phyloP scores from a whole-genome alignment of 257 asterid genomes.

The Solanum chmielewskii region DNA sequence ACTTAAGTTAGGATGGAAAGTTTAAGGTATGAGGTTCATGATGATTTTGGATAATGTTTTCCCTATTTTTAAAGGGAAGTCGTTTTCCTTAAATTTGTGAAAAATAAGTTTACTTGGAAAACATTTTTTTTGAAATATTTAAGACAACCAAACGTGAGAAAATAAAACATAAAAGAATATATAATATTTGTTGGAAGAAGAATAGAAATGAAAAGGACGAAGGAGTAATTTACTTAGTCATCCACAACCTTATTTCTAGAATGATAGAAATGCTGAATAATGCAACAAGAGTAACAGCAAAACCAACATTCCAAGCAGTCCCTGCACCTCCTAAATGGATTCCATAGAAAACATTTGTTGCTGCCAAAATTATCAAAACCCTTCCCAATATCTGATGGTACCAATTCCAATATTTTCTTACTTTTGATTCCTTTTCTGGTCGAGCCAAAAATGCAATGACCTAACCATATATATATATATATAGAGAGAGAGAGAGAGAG shows the following conservation, averaged over 20 bases:
- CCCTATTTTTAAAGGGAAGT: background rate
- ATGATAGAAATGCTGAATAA: slow-evolving; percentile 27
- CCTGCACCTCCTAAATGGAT: slow-evolving; percentile 57
- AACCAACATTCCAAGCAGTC: slow-evolving; percentile 63
- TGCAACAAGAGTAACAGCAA: slow-evolving; percentile 36
- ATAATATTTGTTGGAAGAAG: no score
- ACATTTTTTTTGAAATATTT: no score
- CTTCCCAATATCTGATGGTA: slow-evolving; percentile 65
- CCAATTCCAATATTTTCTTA: slow-evolving; percentile 86
- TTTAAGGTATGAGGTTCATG: background rate
- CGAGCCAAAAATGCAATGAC: slow-evolving; percentile 59
- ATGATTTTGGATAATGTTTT: background rate
- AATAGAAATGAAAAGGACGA: no score
- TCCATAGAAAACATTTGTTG: slow-evolving; percentile 65
- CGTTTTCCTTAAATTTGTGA: background rate
- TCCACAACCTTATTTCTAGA: slow-evolving; percentile 49
- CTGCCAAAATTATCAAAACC: slow-evolving; percentile 45
- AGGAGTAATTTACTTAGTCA: slow-evolving; percentile 2
- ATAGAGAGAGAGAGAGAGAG: no score
- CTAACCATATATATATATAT: slow-evolving; percentile 14
- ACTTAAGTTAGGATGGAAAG: background rate
- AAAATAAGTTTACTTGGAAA: no score
- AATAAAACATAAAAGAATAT: no score
- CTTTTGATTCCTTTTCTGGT: slow-evolving; percentile 59
- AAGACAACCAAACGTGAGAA: background rate